Percentiles rank a stretch among this genome's conserved stretches.
These are phyloP conservation scores for Xylariomycetidae sp. DNA, from an alignment of 2,329 filamentous ascomycete species.

Conservation along the genomic window DNA sequence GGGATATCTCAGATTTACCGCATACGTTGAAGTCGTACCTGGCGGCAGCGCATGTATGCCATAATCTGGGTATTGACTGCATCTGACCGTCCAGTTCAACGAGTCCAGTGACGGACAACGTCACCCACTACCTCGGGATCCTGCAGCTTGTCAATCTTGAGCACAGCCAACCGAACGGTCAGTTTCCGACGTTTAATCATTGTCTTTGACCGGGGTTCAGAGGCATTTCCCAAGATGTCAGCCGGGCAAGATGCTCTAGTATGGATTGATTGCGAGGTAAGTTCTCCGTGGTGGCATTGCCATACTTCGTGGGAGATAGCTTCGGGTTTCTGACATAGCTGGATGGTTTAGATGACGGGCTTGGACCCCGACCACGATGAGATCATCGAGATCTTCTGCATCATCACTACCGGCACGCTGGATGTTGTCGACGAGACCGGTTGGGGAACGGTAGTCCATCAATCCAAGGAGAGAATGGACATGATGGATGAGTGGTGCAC, in stretches of 20 bases:
- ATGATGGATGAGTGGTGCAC: conserved; percentile 88
- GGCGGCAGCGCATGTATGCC: too few species aligned
- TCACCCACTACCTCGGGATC: too few species aligned
- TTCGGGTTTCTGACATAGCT: background rate
- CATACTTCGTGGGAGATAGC: background rate
- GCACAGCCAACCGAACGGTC: too few species aligned
- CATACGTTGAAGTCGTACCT: too few species aligned
- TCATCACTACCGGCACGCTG: conserved; percentile 78
- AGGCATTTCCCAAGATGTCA: too few species aligned
- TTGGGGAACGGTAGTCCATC: conserved; percentile 76
- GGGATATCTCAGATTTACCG: too few species aligned
- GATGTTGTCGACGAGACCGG: conserved; percentile 69
- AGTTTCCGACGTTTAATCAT: too few species aligned
- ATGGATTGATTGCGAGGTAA: conserved; percentile 40
- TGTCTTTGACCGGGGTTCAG: too few species aligned
- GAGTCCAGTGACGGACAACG: too few species aligned
- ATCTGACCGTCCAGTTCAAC: too few species aligned
- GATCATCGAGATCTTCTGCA: conserved; percentile 88
- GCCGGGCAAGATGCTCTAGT: conserved; percentile 12
- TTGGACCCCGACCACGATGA: conserved; percentile 71
- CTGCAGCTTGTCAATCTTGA: too few species aligned
- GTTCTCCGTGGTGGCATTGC: conserved; percentile 4
- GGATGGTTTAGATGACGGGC: conserved; percentile 74
- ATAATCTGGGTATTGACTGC: too few species aligned
- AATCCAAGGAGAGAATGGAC: conserved; percentile 62